Evolutionary conservation across 371 early-diverging fungal species (phyloP).

Genomic region (Apophysomyces ossiformis): DNA sequence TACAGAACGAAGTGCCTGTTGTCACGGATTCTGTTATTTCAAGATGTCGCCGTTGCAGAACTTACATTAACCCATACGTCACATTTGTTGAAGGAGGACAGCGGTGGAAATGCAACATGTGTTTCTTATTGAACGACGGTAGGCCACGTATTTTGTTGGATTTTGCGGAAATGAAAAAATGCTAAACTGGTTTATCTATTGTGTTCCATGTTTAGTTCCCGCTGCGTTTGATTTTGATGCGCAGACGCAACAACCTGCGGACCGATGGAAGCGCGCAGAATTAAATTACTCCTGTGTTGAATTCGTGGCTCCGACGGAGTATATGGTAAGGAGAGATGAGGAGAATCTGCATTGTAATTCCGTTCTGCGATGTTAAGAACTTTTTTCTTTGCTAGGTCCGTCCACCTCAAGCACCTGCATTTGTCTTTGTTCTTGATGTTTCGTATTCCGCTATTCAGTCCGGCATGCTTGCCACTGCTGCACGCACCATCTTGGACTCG

Average conservation of each 20-base stretch:
- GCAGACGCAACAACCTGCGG: slow-evolving; percentile 76
- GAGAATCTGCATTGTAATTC: no score
- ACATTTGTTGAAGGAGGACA: slow-evolving; percentile 92
- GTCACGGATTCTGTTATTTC: slow-evolving; percentile 85
- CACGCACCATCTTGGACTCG: slow-evolving; percentile 80
- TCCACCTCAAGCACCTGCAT: slow-evolving; percentile 94
- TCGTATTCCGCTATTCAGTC: slow-evolving; percentile 86
- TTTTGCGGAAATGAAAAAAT: no score
- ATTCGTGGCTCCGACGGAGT: slow-evolving; percentile 94
- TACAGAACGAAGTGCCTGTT: slow-evolving; percentile 79
- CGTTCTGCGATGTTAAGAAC: not conserved
- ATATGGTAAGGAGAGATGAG: slow-evolving; percentile 61
- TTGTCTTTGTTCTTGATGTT: slow-evolving; percentile 93
- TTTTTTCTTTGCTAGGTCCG: slow-evolving; percentile 49
- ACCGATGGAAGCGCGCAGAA: slow-evolving; percentile 89
- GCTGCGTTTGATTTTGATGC: slow-evolving; percentile 90
- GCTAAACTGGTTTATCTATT: not conserved
- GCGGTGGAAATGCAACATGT: slow-evolving; percentile 97
- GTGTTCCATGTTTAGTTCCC: slow-evolving; percentile 67
- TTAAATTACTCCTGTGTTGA: slow-evolving; percentile 90
- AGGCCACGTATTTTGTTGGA: slow-evolving; percentile 12
- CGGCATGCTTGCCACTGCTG: slow-evolving; percentile 73
- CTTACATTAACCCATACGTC: slow-evolving; percentile 96
- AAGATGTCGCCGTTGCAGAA: slow-evolving; percentile 93
- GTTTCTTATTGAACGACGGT: slow-evolving; percentile 90